A percentile compares a stretch with the other conserved stretches of the same genome.
phyloP scores from a whole-genome alignment of 768 basidiomycete genomes.

The Tulasnella sp. region DNA sequence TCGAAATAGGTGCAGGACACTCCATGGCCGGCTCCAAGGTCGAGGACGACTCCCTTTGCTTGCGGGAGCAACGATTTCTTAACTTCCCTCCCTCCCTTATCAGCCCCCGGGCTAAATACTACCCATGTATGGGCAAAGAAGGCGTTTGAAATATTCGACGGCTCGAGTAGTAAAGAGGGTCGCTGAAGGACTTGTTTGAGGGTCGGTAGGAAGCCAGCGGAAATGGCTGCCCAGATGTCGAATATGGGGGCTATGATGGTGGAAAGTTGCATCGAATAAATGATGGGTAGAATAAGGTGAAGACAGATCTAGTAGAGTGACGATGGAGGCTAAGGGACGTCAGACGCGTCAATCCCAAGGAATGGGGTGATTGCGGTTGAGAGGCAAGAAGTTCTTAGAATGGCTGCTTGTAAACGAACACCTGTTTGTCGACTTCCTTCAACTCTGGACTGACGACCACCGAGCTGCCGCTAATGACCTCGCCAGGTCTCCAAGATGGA shows the following conservation, averaged over 20 bases:
- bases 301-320: background rate
- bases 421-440: background rate
- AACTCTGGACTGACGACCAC: background rate
- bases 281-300: background rate
- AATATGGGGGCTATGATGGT: slow-evolving; percentile 37
- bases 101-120: slow-evolving; percentile 41
- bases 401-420: background rate
- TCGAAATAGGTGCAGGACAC: slow-evolving; percentile 59
- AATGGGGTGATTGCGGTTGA: too few species aligned
- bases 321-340: background rate
- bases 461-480: background rate
- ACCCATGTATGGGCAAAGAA: slow-evolving; percentile 57
- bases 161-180: slow-evolving; percentile 43
- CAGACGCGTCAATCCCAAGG: too few species aligned
- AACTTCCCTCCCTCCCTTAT: slow-evolving; percentile 35
- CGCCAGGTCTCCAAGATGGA: background rate
- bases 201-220: slow-evolving; percentile 40
- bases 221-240: slow-evolving; percentile 39
- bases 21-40: slow-evolving; percentile 62
- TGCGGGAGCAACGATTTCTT: slow-evolving; percentile 47
- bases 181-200: slow-evolving; percentile 33
- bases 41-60: slow-evolving; percentile 55
- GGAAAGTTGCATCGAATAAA: slow-evolving; percentile 40
- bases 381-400: background rate
- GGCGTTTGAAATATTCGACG: slow-evolving; percentile 40